These are phyloP conservation scores for Auriscalpium orientale DNA, from an alignment of 768 basidiomycete genomes.

Conservation along the genomic window DNA sequence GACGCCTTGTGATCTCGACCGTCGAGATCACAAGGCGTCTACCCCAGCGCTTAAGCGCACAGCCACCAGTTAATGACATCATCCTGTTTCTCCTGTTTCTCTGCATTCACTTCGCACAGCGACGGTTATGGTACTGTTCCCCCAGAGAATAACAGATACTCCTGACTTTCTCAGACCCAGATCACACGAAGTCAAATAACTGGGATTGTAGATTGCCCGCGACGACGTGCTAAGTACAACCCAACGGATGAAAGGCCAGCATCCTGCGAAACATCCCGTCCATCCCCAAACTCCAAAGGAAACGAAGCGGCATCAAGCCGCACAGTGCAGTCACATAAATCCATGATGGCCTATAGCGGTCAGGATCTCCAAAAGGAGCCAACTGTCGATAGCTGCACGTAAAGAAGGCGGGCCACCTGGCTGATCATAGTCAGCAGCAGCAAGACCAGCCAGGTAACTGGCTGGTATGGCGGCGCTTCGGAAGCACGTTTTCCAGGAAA, in stretches of 20 bases:
- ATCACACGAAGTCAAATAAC: not conserved
- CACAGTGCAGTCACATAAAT: not conserved
- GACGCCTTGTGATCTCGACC: too few relatives aligned
- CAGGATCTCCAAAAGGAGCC: not conserved
- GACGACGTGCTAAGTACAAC: not conserved
- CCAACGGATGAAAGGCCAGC: not conserved
- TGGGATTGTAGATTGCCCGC: not conserved
- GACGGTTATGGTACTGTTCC: too few relatives aligned
- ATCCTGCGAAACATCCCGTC: not conserved
- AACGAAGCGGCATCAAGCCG: not conserved
- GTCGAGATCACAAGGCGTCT: too few relatives aligned
- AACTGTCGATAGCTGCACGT: not conserved
- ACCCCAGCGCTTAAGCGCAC: too few relatives aligned
- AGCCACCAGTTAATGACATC: too few relatives aligned
- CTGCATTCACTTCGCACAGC: too few relatives aligned
- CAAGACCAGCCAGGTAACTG: not conserved
- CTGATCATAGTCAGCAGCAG: not conserved
- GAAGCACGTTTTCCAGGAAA: not conserved
- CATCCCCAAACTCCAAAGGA: not conserved
- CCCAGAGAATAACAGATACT: not conserved
- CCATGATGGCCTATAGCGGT: not conserved
- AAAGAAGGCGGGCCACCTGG: not conserved
- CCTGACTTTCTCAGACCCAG: too few relatives aligned
- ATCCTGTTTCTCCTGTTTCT: too few relatives aligned
- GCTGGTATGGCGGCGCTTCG: not conserved